A percentile compares a stretch with the other conserved stretches of the same genome.
phyloP scores from a whole-genome alignment of 345 rosid species.

The Eucalyptus regnans region DNA sequence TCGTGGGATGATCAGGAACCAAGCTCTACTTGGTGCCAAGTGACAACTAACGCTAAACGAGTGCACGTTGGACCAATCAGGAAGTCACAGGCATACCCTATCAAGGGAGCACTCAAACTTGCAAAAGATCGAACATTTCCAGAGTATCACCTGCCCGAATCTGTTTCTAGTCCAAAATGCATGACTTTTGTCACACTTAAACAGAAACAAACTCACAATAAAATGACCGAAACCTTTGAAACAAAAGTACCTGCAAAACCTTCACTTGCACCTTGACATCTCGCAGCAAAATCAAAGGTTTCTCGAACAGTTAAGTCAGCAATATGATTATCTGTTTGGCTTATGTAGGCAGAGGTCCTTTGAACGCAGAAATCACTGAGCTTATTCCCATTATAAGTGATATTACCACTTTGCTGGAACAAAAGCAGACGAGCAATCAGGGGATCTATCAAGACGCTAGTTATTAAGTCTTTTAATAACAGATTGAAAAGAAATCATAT shows the following conservation, averaged over 20 bases:
- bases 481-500: not conserved
- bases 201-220: not conserved
- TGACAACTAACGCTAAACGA: not conserved
- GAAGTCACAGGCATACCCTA: not conserved
- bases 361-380: constrained; percentile 58
- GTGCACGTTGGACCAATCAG: not conserved
- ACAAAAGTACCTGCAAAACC: constrained; percentile 53
- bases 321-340: constrained; percentile 88
- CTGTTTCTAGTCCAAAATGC: not conserved
- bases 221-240: not conserved
- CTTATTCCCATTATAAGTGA: constrained; percentile 70
- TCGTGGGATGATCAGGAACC: not conserved
- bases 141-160: not conserved
- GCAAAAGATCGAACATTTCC: not conserved
- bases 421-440: not conserved
- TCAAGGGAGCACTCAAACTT: not conserved
- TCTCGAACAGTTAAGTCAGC: constrained; percentile 91
- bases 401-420: constrained; percentile 46
- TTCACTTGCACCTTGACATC: constrained; percentile 84
- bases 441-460: not conserved
- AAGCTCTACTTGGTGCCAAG: not conserved
- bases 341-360: constrained; percentile 84
- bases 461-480: not conserved
- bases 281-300: constrained; percentile 89
- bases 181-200: not conserved